Evolutionary conservation across 2,329 filamentous ascomycete species (phyloP).

Genomic region (Scedosporium dehoogii): DNA sequence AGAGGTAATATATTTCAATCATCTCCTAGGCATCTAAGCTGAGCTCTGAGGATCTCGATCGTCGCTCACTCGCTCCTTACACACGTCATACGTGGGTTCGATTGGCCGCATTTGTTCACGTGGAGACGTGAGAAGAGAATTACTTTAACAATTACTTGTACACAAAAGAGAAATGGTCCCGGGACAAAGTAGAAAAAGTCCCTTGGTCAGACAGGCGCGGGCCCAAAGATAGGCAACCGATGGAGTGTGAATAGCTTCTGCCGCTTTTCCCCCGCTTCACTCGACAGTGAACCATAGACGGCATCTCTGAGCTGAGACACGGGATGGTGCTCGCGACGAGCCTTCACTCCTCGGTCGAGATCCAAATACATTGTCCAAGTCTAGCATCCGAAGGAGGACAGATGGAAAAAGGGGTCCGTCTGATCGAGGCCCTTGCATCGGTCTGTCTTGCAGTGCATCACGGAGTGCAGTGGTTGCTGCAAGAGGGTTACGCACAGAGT

Average conservation of each 20-base stretch:
- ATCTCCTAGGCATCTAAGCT: not conserved
- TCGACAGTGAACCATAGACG: not conserved
- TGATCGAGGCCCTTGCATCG: slow-evolving; percentile 2
- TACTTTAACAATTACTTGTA: too few relatives aligned
- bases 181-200: not conserved
- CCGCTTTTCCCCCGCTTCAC: not conserved
- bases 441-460: slow-evolving; percentile 2
- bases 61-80: too few relatives aligned
- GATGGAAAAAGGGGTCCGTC: not conserved
- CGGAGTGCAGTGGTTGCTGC: not conserved
- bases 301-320: not conserved
- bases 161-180: too few relatives aligned
- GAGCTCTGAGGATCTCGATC: too few relatives aligned
- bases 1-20: not conserved
- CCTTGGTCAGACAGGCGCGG: not conserved
- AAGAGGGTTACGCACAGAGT: not conserved
- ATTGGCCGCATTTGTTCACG: too few relatives aligned
- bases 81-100: too few relatives aligned
- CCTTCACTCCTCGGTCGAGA: not conserved
- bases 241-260: not conserved
- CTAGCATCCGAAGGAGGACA: not conserved
- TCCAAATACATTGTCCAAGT: not conserved
- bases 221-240: not conserved
- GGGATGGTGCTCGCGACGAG: not conserved
- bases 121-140: too few relatives aligned